Conservation (phyloP, 1,284 basidiomycete species). For the Pseudozyma hubeiensis region DNA sequence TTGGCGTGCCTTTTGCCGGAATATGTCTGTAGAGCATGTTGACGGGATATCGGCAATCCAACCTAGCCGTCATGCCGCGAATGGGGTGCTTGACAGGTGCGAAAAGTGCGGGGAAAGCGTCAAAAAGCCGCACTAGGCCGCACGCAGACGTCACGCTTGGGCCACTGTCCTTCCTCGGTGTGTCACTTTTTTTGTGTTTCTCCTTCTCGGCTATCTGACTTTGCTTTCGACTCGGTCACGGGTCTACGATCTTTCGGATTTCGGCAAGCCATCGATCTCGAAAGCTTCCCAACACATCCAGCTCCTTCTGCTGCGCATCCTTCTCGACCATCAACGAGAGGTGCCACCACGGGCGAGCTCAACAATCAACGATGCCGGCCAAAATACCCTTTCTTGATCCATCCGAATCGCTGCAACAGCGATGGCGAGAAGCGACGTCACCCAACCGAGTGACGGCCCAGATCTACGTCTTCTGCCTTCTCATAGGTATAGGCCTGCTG, state of each 20-base stretch:
- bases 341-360: too few relatives aligned
- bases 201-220: not conserved
- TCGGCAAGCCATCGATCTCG: not conserved
- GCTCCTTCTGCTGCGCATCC: too few relatives aligned
- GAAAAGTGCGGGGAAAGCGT: conserved; percentile 23
- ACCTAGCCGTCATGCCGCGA: not conserved
- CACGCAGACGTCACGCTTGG: not conserved
- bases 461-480: conserved; percentile 37
- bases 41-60: conserved; percentile 2
- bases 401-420: conserved; percentile 34
- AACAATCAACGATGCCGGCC: conserved; percentile 29
- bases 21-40: not conserved
- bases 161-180: not conserved
- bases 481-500: conserved; percentile 31
- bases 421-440: conserved; percentile 23
- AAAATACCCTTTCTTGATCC: conserved; percentile 39
- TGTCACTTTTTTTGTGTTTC: not conserved
- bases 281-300: too few relatives aligned
- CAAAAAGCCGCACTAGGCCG: conserved; percentile 12
- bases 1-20: not conserved
- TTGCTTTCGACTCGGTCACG: not conserved
- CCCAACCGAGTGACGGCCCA: conserved; percentile 29
- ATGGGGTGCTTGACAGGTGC: not conserved
- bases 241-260: not conserved
- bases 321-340: too few relatives aligned